Conservation (phyloP, 441 rosid species). For the Erodium chrysanthum region DNA sequence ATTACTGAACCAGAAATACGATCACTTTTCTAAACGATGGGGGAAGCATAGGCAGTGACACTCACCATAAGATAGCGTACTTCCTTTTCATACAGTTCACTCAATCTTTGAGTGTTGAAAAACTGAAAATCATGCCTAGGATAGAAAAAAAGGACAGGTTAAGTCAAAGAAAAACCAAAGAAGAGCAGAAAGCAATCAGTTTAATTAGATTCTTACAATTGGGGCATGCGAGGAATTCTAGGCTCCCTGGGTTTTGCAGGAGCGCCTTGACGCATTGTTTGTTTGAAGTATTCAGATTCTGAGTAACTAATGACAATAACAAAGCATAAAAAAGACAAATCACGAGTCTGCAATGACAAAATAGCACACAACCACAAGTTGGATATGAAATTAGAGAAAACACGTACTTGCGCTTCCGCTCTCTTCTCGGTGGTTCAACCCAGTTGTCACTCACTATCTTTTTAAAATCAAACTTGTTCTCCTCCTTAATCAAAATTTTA, state of each 20-base stretch:
- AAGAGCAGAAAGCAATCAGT: constrained; percentile 9
- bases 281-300: constrained; percentile 93
- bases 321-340: neutral
- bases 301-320: constrained; percentile 54
- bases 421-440: constrained; percentile 99
- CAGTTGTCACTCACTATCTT: constrained; percentile 93
- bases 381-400: neutral
- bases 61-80: constrained; percentile 94
- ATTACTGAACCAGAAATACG: neutral
- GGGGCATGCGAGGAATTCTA: constrained; percentile 99
- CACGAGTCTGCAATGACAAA: neutral
- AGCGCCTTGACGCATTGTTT: constrained; percentile 94
- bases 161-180: constrained; percentile 1
- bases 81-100: constrained; percentile 93
- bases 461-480: constrained; percentile 87
- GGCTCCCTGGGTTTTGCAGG: constrained; percentile 96
- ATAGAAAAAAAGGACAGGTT: constrained; percentile 16
- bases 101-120: constrained; percentile 88
- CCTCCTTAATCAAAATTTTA: constrained; percentile 43
- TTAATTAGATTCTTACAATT: constrained; percentile 46
- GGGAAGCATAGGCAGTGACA: constrained; percentile 5
- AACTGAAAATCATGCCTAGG: constrained; percentile 94
- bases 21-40: neutral
- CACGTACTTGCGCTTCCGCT: constrained; percentile 92
- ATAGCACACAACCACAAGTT: neutral